phyloP scores from a whole-genome alignment of 768 basidiomycete genomes.

The Pluteus cervinus region DNA sequence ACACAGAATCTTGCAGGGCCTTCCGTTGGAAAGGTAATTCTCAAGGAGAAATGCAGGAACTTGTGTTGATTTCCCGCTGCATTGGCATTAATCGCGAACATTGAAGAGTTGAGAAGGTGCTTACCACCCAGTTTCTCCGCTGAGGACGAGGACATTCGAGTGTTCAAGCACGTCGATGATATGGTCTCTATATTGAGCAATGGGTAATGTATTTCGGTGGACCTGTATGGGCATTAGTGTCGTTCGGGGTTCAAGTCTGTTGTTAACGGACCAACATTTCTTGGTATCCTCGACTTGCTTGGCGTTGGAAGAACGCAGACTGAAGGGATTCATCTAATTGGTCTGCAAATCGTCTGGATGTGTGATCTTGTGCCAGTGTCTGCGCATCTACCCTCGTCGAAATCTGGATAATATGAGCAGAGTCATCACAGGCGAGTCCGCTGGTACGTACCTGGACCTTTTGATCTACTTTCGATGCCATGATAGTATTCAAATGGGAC shows the following conservation, averaged over 20 bases:
- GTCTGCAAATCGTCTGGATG: constrained; percentile 17
- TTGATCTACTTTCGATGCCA: constrained; percentile 52
- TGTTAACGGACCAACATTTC: constrained; percentile 72
- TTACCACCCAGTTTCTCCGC: constrained; percentile 39
- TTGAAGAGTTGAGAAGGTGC: constrained; percentile 7
- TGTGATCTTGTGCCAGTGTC: neutral
- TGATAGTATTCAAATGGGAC: constrained; percentile 57
- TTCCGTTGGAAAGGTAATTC: constrained; percentile 75
- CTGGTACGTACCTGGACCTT: constrained; percentile 31
- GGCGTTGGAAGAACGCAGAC: constrained; percentile 29
- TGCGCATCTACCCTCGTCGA: neutral
- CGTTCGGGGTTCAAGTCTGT: neutral
- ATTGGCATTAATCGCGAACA: constrained; percentile 4
- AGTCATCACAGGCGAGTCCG: constrained; percentile 1
- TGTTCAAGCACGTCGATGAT: constrained; percentile 66
- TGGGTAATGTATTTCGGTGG: constrained; percentile 77
- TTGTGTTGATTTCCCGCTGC: constrained; percentile 94
- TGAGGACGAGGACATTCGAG: constrained; percentile 84
- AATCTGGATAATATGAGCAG: neutral
- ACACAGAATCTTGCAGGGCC: constrained; percentile 85
- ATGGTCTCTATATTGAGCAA: constrained; percentile 71
- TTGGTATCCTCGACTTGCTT: constrained; percentile 63
- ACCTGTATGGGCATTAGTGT: constrained; percentile 30
- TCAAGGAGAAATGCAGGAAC: constrained; percentile 93
- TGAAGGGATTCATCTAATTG: constrained; percentile 15